These are phyloP conservation scores for Oehlia diaphana DNA, from an alignment of 192 early-diverging fungal genomes.

Conservation along the genomic window DNA sequence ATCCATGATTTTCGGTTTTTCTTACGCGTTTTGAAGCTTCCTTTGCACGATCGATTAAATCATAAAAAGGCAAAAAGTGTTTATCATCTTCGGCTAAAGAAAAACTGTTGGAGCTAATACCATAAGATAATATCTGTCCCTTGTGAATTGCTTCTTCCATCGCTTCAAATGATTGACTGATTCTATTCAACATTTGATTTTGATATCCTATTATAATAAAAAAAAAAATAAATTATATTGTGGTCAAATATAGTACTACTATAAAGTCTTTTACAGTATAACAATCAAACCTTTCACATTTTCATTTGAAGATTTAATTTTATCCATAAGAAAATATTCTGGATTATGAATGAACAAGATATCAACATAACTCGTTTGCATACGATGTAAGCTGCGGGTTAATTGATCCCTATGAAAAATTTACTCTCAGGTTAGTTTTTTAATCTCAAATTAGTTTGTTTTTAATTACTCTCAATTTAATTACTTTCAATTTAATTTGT, in stretches of 20 bases:
- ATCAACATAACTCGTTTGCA: conserved; percentile 35
- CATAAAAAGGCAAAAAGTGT: conserved; percentile 41
- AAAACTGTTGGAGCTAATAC: conserved; percentile 44
- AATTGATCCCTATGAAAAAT: conserved; percentile 36
- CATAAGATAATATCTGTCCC: conserved; percentile 40
- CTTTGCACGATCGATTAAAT: conserved; percentile 36
- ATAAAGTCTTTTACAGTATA: too few relatives aligned
- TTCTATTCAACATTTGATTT: conserved; percentile 31
- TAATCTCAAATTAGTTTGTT: too few relatives aligned
- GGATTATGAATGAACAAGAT: conserved; percentile 46
- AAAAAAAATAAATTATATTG: too few relatives aligned
- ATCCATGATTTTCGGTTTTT: conserved; percentile 34
- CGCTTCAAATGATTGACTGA: conserved; percentile 36
- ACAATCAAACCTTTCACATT: conserved; percentile 36
- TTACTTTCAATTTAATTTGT: too few relatives aligned
- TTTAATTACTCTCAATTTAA: too few relatives aligned
- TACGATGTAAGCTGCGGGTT: conserved; percentile 34
- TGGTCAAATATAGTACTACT: too few relatives aligned
- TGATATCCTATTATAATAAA: conserved; percentile 8
- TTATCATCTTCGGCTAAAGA: conserved; percentile 35
- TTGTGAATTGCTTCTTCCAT: conserved; percentile 40
- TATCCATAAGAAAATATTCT: conserved; percentile 40
- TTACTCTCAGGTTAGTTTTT: too few relatives aligned
- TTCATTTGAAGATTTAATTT: conserved; percentile 31
- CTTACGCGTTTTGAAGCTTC: conserved; percentile 33